Base-by-base conservation (phyloP, 1,284 basidiomycete genomes). In the Pseudozyma hubeiensis region DNA sequence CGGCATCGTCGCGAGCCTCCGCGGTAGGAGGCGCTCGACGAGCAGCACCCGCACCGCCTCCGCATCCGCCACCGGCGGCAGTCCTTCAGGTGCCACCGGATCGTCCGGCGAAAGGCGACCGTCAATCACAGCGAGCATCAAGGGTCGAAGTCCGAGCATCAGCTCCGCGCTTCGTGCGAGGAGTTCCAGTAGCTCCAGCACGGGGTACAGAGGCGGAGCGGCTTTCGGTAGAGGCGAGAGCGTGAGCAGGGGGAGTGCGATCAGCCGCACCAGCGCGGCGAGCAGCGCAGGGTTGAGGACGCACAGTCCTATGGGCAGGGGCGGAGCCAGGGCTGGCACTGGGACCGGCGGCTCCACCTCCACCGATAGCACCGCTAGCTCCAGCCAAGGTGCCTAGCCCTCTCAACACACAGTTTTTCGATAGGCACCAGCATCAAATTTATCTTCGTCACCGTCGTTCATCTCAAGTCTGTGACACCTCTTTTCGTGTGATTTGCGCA, bases 51-150 rank as follows among this genome's bases (percentile, higher is more conserved):
- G 71, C 0, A 67, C 69, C 4, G 48, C 40, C 7, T 13, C 40
- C 7, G 40, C 40, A 7, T 41, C 40, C 1, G 40, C 62, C 1
- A 60, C 40, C 9, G 52, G 53, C 13, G 19, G 48, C 13, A 34
- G 29, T 7, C 14, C 31, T 10, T 8, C 13, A 2, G 29, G 39
- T 19, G 33, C 14, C 19, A 16, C 14, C 4, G 48, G 8, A 17
- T n/a, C 31, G 16, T 24, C 29, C 24, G 43, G 11, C 14, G 58
- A 63, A 14, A 33, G 70, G 17, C 61, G 64, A 24, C 29, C 19
- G 1, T 48, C 39, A 4, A 68, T 74, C 40, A 64, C 65, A 0
- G 71, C 71, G 6, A 51, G 71, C 13, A 68, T 74, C 29, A 56
- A 68, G 39, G 65, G 65, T 3, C 37, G 71, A 16, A 51, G 46